phyloP scores from a whole-genome alignment of 805 yeast species.

The Nakazawaea wyomingensis region DNA sequence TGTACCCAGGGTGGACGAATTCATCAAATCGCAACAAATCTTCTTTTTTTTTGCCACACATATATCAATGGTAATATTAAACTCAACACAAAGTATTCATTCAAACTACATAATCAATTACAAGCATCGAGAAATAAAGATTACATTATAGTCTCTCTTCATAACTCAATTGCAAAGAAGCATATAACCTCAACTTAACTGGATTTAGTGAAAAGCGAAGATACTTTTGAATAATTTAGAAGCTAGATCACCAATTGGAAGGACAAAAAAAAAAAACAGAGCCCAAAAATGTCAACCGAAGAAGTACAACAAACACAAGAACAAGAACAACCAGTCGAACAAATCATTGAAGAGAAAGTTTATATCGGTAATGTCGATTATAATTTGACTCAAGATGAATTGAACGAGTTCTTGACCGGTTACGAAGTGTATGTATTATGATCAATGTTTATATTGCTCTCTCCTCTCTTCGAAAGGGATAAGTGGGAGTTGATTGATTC shows the following conservation, averaged over 20 bases:
- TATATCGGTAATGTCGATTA: constrained; percentile 42
- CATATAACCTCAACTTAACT: background rate
- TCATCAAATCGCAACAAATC: too few species aligned
- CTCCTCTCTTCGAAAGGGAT: background rate
- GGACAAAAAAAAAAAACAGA: background rate
- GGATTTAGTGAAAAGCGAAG: background rate
- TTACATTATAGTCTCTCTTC: too few species aligned
- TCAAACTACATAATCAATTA: background rate
- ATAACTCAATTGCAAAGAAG: background rate
- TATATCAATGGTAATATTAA: background rate
- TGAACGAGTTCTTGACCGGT: constrained; percentile 32
- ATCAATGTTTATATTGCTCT: constrained; percentile 10
- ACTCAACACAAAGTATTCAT: too few species aligned
- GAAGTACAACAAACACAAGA: constrained; percentile 15
- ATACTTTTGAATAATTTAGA: background rate
- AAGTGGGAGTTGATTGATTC: background rate
- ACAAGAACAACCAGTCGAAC: constrained; percentile 1
- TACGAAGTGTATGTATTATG: constrained; percentile 32
- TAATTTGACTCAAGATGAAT: constrained; percentile 39
- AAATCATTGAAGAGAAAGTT: constrained; percentile 37
- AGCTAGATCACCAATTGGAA: background rate
- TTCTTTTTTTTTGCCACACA: background rate
- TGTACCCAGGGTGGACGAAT: too few species aligned
- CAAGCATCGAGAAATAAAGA: too few species aligned
- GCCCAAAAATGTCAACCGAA: constrained; percentile 9